Percentiles rank a stretch among this genome's conserved stretches.
Conservation (phyloP, 2,329 filamentous ascomycete genomes). For the Grosmannia serpens region DNA sequence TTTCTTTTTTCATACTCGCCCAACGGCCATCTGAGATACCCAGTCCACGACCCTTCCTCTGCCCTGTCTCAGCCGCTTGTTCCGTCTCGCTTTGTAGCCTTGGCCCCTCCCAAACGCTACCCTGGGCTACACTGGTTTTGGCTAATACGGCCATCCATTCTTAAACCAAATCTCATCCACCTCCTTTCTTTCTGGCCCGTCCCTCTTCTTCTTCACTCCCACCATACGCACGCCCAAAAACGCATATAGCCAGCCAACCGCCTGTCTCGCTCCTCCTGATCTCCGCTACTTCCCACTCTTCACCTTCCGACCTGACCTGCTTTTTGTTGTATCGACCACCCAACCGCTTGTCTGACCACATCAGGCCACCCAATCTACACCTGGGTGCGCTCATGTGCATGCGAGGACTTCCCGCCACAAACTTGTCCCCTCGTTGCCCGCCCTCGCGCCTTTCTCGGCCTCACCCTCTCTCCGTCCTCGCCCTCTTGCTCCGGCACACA, state of each 20-base stretch:
- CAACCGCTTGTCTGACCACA: neutral
- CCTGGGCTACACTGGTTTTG: neutral
- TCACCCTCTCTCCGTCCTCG: neutral
- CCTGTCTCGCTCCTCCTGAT: neutral
- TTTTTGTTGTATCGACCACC: neutral
- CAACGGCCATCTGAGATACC: neutral
- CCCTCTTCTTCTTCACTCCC: neutral
- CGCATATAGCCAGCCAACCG: neutral
- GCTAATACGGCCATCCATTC: conserved; percentile 3
- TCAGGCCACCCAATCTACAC: neutral
- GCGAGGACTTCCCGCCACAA: neutral
- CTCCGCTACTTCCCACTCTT: neutral
- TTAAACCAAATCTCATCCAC: conserved; percentile 9
- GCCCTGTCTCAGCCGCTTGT: conserved; percentile 3
- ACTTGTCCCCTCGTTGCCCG: neutral
- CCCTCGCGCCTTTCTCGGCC: neutral
- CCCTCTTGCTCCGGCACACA: neutral
- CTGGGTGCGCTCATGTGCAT: neutral
- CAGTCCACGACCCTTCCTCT: neutral
- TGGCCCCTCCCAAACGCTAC: neutral
- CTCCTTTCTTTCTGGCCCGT: neutral
- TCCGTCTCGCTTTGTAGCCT: conserved; percentile 3
- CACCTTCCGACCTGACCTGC: neutral
- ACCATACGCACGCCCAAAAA: neutral
- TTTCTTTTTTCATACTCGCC: neutral